Percentiles rank a stretch among this genome's conserved stretches.
These are phyloP conservation scores for Pythium phragmitis DNA, from an alignment of 352 stramenopile genomes.

Conservation along the genomic window DNA sequence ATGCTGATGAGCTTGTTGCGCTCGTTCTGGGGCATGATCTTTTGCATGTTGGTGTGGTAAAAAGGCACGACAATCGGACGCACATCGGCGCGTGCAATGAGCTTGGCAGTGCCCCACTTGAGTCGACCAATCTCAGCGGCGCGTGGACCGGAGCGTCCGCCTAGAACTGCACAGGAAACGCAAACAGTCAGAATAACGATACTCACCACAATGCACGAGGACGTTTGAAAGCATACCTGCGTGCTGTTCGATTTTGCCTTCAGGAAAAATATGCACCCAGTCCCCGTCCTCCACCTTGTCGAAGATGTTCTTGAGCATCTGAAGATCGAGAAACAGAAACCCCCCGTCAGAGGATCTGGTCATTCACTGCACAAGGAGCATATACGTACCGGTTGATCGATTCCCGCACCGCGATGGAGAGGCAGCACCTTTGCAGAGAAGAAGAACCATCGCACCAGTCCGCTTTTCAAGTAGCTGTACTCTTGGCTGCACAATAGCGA, in stretches of 20 bases:
- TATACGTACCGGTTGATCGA: slow-evolving; percentile 62
- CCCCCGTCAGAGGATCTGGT: neutral
- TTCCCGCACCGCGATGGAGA: slow-evolving; percentile 63
- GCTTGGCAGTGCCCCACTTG: slow-evolving; percentile 87
- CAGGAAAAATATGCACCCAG: slow-evolving; percentile 89
- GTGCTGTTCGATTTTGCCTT: slow-evolving; percentile 81
- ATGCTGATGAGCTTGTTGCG: slow-evolving; percentile 70
- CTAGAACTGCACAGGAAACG: slow-evolving; percentile 41
- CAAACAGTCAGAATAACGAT: neutral
- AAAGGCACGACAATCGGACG: slow-evolving; percentile 79
- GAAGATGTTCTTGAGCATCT: slow-evolving; percentile 80
- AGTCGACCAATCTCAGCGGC: slow-evolving; percentile 75
- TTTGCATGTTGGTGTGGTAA: slow-evolving; percentile 88
- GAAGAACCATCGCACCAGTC: slow-evolving; percentile 53
- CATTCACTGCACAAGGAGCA: neutral
- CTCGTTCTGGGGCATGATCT: slow-evolving; percentile 83
- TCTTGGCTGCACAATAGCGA: slow-evolving; percentile 55
- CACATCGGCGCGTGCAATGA: slow-evolving; percentile 72
- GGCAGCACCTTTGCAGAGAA: slow-evolving; percentile 72
- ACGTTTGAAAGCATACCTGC: slow-evolving; percentile 33
- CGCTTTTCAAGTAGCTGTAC: slow-evolving; percentile 77
- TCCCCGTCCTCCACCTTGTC: slow-evolving; percentile 73
- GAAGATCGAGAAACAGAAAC: neutral
- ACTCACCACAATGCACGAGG: neutral
- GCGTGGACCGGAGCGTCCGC: slow-evolving; percentile 55